Base-by-base conservation (phyloP, 208 protist species). In the Trypanosoma brucei region DNA sequence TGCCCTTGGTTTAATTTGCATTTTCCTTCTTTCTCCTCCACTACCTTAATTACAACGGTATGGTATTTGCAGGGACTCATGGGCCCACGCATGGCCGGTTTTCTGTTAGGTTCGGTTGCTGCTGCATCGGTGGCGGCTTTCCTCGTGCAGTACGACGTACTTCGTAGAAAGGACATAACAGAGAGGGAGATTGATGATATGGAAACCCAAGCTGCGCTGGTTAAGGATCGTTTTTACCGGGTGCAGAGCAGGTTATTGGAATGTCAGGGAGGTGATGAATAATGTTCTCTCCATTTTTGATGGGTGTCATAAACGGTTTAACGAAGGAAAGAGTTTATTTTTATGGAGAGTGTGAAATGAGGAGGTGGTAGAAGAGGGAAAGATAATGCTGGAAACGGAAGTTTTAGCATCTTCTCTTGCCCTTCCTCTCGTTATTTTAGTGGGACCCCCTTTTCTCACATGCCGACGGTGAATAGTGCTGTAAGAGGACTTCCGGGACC, bases 71-170 rank as follows among this genome's bases (percentile, higher is more conserved):
- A 38, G 37, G 45, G 48, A 46, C 13, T 31, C 0, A 86, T 86
- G 80, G 80, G 80, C 9, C 76, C 74, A 45, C 74, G 76, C 31
- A 72, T 59, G 7, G 70, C 74, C n/a, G 80, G 80, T 4, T 78
- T 85, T 65, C 55, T 85, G 37, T 40, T 59, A 35, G 79, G 79
- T n/a, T 45, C 60, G n/a, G 59, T 59, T 13, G 38, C 63, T 42
- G 56, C 74, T 7, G 50, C 68, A 3, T 30, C 68, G 8, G 49
- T 64, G 1, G 63, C 62, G 7, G 63, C 71, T 6, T 30, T 76
- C 1, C 52, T 85, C 3, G 48, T 81, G 40, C 67, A 76, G 39
- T 79, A 75, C 57, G 79, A 85, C 46, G 57, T 81, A 55, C 39
- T 57, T 45, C 62, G 65, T 4, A 76, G 68, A 46, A 70, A 65